Base-by-base conservation (phyloP, 1,139 yeast genomes). In the Yamadazyma siamensis region DNA sequence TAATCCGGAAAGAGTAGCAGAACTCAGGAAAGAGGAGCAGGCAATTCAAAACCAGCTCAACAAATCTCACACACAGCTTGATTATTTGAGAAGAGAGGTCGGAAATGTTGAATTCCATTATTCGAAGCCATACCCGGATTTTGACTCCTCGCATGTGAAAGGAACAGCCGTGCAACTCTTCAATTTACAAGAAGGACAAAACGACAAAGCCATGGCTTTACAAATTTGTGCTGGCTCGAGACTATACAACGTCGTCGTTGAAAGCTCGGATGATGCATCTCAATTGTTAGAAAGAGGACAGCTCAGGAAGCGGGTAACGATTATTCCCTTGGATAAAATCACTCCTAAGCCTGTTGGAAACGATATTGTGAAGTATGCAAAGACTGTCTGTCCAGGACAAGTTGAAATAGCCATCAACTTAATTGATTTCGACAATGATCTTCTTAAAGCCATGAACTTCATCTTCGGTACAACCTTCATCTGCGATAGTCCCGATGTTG, bases 151-250 rank as follows among this genome's bases (percentile, higher is more conserved):
- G 2, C 67, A 80, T 3, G 95, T 88, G 5, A 81, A 80, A 48
- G 99, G 99, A 25, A 75, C 88, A 12, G 95, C 91, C 12, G 96
- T 96, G 2, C 94, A 85, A 49, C 61, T 91, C 31, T 88, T 94
- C 50, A 61, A 71, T 1, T 55, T 94, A 16, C 75, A 74, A 13
- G 77, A 78, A 35, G 52, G 66, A 2, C 76, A 83, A 35, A 56
- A 62, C 31, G 72, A 75, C 21, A 79, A 81, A 36, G 83, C 95
- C 0, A 70, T 82, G 25, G 98, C 98, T 0, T 63, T 94, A 27
- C 97, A 94, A 55, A 82, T 86, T 3, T 84, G 96, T 56, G 98
- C 97, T 4, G 98, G 98, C 28, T 94, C 91, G 3, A 70, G 94
- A 44, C 60, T 94, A 23, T 94, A 79, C 55, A 88, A 89, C 49